Base-by-base conservation (phyloP, 495 filamentous ascomycete species). In the Xylaria intraflava region DNA sequence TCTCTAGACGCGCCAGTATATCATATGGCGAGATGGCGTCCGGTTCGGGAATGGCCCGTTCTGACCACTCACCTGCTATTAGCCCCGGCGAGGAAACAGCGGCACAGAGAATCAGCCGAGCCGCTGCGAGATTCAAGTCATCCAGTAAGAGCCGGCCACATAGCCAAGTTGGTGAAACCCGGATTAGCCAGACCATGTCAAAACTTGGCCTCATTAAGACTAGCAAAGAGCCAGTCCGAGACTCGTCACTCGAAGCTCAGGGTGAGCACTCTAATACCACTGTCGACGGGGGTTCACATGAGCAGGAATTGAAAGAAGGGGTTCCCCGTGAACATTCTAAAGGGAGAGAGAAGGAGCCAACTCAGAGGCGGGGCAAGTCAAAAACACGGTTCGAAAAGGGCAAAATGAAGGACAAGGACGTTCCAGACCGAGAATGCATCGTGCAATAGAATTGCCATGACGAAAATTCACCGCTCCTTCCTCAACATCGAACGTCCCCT, bases 361-460 rank as follows among this genome's bases (percentile, higher is more conserved):
- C 55, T 61, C 69, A 59, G 61, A 73, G 58, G 69, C 65, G 72
- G 57, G 68, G 65, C 35, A 73, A 76, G 53, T 73, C 71, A 14
- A 79, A 75, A 53, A 66, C 58, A 45, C 62, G 65, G 27, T 62
- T 66, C 10, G 69, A 69, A 33, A 73, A 70, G 51, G 65, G 64
- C 11, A 76, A 74, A 41, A 56, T 47, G 12, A 74, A 70, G 56
- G 60, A 60, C 16, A 75, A 70, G 46, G 61, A 68, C 11, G 59
- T 71, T 42, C 80, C 82, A 7, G 89, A 94, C 48, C 73, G 88
- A 43, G 88, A 92, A 64, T 94, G 89, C 70, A 57, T 70, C 26
- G 66, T 56, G 12, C 53, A 56, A 33, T 56, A 56, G 46, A 45
- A 23, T 33, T 20, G 11, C n/a, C 11, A 20, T 42, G 29, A 45